Conservation (phyloP, 805 yeast genomes). For the Starmerella kuoi region DNA sequence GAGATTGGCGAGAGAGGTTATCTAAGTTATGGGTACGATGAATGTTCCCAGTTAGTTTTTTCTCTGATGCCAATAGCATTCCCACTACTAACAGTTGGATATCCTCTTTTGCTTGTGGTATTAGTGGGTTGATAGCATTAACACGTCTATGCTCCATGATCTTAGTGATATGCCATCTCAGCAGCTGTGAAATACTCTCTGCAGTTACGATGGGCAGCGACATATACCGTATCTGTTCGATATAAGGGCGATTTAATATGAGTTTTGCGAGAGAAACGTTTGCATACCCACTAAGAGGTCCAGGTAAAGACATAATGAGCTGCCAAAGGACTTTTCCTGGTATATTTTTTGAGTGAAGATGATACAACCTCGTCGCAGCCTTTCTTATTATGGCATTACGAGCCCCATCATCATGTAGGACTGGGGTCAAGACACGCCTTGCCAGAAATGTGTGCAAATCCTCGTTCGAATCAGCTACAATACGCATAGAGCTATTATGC, state of each 20-base stretch:
- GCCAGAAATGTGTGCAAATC: slow-evolving; percentile 4
- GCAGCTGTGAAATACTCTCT: slow-evolving; percentile 17
- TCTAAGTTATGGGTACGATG: too few relatives aligned
- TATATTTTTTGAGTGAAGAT: background rate
- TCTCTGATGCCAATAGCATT: slow-evolving; percentile 22
- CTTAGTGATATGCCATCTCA: slow-evolving; percentile 14
- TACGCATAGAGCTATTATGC: background rate
- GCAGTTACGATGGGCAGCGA: slow-evolving; percentile 20
- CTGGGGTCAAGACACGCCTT: slow-evolving; percentile 4
- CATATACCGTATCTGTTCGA: slow-evolving; percentile 28
- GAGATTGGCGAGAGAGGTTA: background rate
- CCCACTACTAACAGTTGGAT: slow-evolving; percentile 25
- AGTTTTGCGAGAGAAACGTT: slow-evolving; percentile 4
- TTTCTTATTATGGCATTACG: slow-evolving; percentile 4
- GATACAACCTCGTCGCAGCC: slow-evolving; percentile 6
- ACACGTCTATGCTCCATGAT: slow-evolving; percentile 2
- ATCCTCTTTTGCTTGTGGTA: slow-evolving; percentile 21
- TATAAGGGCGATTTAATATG: slow-evolving; percentile 23
- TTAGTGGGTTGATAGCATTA: background rate
- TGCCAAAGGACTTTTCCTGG: slow-evolving; percentile 25
- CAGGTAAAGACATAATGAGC: slow-evolving; percentile 18
- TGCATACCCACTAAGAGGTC: slow-evolving; percentile 1
- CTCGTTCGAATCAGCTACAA: background rate
- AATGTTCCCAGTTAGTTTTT: too few relatives aligned
- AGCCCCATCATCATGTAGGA: background rate